Evolutionary conservation across 148 eudicot species (phyloP), one percentile per base, ranked within the genome.

Genomic region (Diospyros kaki): DNA sequence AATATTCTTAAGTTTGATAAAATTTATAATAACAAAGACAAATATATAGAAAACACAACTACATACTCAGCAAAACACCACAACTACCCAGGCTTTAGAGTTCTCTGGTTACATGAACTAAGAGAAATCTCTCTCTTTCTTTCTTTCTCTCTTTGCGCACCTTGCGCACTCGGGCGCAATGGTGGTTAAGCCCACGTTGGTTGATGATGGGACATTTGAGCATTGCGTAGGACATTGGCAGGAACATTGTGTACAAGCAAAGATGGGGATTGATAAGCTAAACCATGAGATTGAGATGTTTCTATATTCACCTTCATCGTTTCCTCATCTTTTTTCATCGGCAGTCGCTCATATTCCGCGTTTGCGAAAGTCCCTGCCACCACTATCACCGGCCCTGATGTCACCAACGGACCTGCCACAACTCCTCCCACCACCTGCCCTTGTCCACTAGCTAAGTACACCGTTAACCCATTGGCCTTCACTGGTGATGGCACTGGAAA

Each of bases 341-440:
- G 85, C 8, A 83, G 51, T 38, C 80, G 79, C 54, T 83, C 85
- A 73, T 83, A 83, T 0, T 80, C 79, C 0, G 83, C 81, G 45
- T 83, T 83, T 17, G 78, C 69, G 14, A 83, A 80, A 2, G 83
- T 76, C 38, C 83, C 83, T 6, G 81, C 86, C 64, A 83, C 76
- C 18, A 83, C 72, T 12, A 83, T 79, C 4, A 83, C 83, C 14
- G 86, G 86, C 3, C 86, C 86, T 0, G 83, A 65, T 2, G 86
- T 81, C 66, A 83, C 38, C 1, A 83, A 80, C 17, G 69, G 2
- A 18, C 86, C 86, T 50, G 80, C 86, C 54, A 80, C 86, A 14
- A 73, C 58, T 1, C 86, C 86, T 9, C 86, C 86, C 6, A 83
- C 78, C 75, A 83, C 86, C 71, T 83, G 86, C 8, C 86, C 86